Conservation (phyloP, 2,329 filamentous ascomycete genomes). For the Orbilia javanica region DNA sequence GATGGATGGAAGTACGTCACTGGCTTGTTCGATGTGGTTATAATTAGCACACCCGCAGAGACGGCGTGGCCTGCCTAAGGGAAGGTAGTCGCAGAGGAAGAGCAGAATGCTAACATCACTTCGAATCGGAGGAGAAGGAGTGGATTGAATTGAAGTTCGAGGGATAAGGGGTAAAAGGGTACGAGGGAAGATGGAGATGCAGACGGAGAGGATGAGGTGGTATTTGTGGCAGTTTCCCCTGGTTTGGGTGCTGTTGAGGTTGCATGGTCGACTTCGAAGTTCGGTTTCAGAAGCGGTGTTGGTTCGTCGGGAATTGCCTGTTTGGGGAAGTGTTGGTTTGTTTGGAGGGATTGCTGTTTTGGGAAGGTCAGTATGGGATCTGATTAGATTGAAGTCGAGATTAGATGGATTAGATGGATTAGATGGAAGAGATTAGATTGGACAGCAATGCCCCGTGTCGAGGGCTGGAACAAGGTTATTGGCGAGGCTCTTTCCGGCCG, state of each 20-base stretch:
- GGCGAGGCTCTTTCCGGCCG: neutral
- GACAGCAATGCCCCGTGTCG: slow-evolving; percentile 1
- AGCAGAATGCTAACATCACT: neutral
- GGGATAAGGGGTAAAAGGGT: neutral
- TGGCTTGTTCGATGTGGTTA: neutral
- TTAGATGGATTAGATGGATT: too few species aligned
- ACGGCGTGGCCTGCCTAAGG: neutral
- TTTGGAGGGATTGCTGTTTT: neutral
- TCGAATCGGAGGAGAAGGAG: neutral
- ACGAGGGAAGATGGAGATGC: neutral
- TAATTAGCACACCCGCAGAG: neutral
- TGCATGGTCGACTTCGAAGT: neutral
- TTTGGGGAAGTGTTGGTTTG: neutral
- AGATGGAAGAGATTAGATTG: too few species aligned
- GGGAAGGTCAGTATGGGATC: neutral
- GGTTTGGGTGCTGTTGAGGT: neutral
- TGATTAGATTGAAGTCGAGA: too few species aligned
- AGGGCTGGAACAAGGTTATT: neutral
- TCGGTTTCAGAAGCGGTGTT: slow-evolving; percentile 8
- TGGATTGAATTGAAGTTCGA: neutral
- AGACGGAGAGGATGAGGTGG: slow-evolving; percentile 15
- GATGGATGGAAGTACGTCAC: neutral
- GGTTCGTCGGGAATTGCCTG: neutral
- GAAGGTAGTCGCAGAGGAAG: neutral
- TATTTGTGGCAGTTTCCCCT: neutral